Base-by-base conservation (phyloP, 805 yeast genomes). In the Metschnikowia lochheadii region DNA sequence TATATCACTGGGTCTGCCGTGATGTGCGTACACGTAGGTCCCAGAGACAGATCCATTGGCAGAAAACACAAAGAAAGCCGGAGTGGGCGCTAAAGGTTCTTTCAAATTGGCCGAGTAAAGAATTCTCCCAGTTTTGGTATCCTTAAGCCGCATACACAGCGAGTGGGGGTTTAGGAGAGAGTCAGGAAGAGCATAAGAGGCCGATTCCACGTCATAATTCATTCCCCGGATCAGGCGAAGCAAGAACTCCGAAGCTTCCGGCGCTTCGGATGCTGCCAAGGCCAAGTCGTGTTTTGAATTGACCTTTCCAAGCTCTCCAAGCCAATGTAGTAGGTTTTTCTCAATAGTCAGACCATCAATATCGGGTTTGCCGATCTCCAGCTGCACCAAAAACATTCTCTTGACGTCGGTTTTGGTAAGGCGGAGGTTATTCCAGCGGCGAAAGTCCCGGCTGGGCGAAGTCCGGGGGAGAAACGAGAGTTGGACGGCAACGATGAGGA, bases 401-500 rank as follows among this genome's bases (percentile, higher is more conserved):
- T 86, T 83, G 31, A 86, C 76, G 55, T 90, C 97, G 8, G 82
- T 77, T 49, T 76, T 77, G 2, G 96, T 84, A 44, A 88, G 63
- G 48, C 72, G 77, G 34, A 82, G 76, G 32, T 84, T 83, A 66
- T 89, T 88, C 56, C 88, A 65, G 45, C 96, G 70, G 58, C 92
- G 77, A 59, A 87, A 81, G 65, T 91, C 97, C 56, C 96, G 72
- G 45, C 86, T 81, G 17, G 89, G 70, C 2, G 96, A 87, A 1
- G 97, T 88, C 50, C 96, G 67, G 1, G 96, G 97, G 14, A 89
- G 72, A 63, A 90, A 90, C 0, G 85, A 80, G 45, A 88, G 70
- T 38, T 87, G 80, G 62, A 87, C 82, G 2, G 79, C 72, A 14
- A 81, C 60, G 34, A 82, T 66, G 43, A 82, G 80, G 2, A 75